Conservation (phyloP, 371 early-diverging fungal species). For the Blakeslea trispora region DNA sequence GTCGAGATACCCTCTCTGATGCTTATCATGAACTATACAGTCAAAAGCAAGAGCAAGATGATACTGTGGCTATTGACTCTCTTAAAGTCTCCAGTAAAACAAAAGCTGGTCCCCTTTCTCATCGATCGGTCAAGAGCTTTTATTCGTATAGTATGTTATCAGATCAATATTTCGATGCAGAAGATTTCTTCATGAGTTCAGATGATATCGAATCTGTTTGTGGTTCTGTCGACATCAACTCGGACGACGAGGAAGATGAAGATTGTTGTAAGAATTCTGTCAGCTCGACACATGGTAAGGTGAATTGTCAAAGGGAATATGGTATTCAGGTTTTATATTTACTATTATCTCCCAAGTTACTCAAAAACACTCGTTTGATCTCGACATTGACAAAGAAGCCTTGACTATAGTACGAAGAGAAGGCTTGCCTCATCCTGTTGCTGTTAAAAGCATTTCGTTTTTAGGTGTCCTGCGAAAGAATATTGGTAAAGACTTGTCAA, state of each 20-base stretch:
- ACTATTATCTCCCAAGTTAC: no score
- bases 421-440: conserved; percentile 69
- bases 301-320: no score
- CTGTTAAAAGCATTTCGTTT: conserved; percentile 75
- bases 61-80: not conserved
- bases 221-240: conserved; percentile 9
- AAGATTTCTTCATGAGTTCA: conserved; percentile 3
- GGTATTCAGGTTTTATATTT: no score
- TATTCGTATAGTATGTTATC: conserved; percentile 15
- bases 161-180: conserved; percentile 21
- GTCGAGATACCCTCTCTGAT: not conserved
- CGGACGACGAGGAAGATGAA: conserved; percentile 10
- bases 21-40: not conserved
- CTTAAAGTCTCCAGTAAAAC: conserved; percentile 7
- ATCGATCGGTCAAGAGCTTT: conserved; percentile 10
- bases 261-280: not conserved
- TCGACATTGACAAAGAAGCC: not conserved
- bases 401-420: conserved; percentile 11
- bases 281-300: no score
- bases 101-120: conserved; percentile 1
- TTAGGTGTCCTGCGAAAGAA: conserved; percentile 87
- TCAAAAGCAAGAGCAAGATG: not conserved
- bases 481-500: conserved; percentile 92
- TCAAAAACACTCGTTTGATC: not conserved
- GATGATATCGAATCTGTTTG: conserved; percentile 6